Evolutionary conservation across 345 rosid genomes (phyloP), one percentile per base, ranked within the genome.

Genomic region (Populus davidiana): DNA sequence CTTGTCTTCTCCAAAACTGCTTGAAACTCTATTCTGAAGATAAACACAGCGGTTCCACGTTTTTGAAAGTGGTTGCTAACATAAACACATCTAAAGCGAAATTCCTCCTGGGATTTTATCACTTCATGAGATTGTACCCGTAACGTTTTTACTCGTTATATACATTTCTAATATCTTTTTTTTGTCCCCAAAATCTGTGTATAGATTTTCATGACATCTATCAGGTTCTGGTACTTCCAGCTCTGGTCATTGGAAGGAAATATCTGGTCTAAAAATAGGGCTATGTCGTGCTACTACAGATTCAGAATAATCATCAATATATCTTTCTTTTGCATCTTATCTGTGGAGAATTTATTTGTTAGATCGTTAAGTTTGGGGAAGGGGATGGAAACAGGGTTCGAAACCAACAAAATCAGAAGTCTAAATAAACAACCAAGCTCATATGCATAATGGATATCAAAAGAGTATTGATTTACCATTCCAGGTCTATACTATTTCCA

Each of bases 11-110:
- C 82, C 90, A 5, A 80, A 81, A 78, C 80, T 91, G 80, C 91
- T 83, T 27, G 96, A 88, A 52, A 83, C 86, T 18, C 89, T 89
- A 50, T 94, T 94, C 86, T 85, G 86, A 85, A 77, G 79, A 65
- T 41, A 65, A 50, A 72, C 65, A 73, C 79, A 62, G 65, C 56
- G 79, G 79, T 80, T 84, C 75, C 71, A 63, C 81, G 49, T 61
- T 73, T 61, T 61, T 25, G 35, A 72, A 67, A 79, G 76, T 63
- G 59, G 67, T 75, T 54, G 79, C 82, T 83, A 81, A 77, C 85
- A 83, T 69, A 49, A 5, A 70, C 72, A 35, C 61, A 23, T 78
- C 67, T 62, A 69, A 71, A 39, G 71, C 66, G 54, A 50, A 73
- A 73, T 66, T 74, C 67, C 63, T 59, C 49, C 75, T 25, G 41